Evolutionary conservation across 2,329 filamentous ascomycete genomes (phyloP), one percentile per base, ranked within the genome.

Genomic region (Helminthosporium solani): DNA sequence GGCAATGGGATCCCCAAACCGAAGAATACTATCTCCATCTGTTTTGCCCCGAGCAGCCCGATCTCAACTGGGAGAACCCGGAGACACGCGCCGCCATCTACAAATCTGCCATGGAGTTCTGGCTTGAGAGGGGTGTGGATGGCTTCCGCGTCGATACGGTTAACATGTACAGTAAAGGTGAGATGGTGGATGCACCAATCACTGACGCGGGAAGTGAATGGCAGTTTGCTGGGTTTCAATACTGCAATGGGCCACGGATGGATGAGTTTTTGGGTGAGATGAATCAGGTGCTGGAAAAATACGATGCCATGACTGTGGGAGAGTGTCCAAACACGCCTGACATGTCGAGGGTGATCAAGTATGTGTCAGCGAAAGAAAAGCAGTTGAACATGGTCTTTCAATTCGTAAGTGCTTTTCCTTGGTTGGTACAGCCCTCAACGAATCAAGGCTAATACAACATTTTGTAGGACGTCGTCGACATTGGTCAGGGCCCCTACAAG

Each of bases 41-140:
- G 9, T 95, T 89, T 66, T 83, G 85, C 6, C 79, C 79, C 4
- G 82, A 88, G 53, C 88, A 92, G 64, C 88, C 89, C 0, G 89
- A 94, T 57, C 76, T 94, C n/a, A 94, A 94, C 70, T 94, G 88
- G 87, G 86, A 91, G 61, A 87, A 85, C 46, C 75, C 77, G 0
- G 81, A 79, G 8, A 81, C 86, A 0, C 79, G 87, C 14, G 72
- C 80, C 36, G 88, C 87, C 1, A 83, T 91, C 6, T 87, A 90
- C 64, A 77, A 85, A 27, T 58, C 54, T 9, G 78, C 86, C 4
- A 87, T 91, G 80, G 78, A 80, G 23, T 94, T 91, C 65, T 94
- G 89, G 89, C 78, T 94, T 0, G 74, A 87, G 39, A 80, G 81
- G 25, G 88, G 87, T 2, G 83, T 87, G 0, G 71, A 73, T 35